Evolutionary conservation across 177 flowering plant species (phyloP).

Genomic region (Vitis hybrid): DNA sequence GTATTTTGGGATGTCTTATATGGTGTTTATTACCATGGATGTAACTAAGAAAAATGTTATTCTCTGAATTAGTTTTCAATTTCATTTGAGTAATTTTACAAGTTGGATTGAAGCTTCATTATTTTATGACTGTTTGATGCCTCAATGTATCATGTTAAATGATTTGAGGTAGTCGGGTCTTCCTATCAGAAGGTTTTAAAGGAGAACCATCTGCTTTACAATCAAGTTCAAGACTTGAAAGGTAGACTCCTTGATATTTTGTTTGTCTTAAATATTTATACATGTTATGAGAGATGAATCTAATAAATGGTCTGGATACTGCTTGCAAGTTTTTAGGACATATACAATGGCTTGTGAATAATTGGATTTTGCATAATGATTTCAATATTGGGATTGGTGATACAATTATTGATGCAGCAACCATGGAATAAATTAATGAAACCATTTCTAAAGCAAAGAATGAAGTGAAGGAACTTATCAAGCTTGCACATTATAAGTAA

Average conservation of each 20-base stretch:
- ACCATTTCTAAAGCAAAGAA: slow-evolving; percentile 89
- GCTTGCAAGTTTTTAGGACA: slow-evolving; percentile 98
- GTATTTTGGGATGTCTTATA: too few relatives aligned
- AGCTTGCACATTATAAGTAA: slow-evolving; percentile 59
- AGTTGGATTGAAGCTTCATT: background rate
- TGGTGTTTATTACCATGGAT: too few relatives aligned
- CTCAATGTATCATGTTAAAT: slow-evolving; percentile 52
- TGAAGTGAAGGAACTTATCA: slow-evolving; percentile 84
- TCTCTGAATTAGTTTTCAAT: too few relatives aligned
- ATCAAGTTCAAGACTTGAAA: slow-evolving; percentile 89
- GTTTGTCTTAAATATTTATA: background rate
- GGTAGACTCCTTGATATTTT: slow-evolving; percentile 31
- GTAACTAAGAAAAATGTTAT: too few relatives aligned
- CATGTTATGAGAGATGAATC: background rate
- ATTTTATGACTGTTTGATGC: slow-evolving; percentile 8
- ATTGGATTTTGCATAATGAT: slow-evolving; percentile 94
- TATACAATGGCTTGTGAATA: slow-evolving; percentile 98
- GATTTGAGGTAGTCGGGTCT: slow-evolving; percentile 61
- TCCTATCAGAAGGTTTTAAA: slow-evolving; percentile 75
- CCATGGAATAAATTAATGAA: slow-evolving; percentile 93
- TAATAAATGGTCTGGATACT: slow-evolving; percentile 62
- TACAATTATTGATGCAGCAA: slow-evolving; percentile 92
- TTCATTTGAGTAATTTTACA: background rate
- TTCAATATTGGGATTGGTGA: slow-evolving; percentile 99
- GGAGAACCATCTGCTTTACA: slow-evolving; percentile 74